Evolutionary conservation across 169 alveolate genomes (phyloP).

Genomic region (Besnoitia besnoiti): DNA sequence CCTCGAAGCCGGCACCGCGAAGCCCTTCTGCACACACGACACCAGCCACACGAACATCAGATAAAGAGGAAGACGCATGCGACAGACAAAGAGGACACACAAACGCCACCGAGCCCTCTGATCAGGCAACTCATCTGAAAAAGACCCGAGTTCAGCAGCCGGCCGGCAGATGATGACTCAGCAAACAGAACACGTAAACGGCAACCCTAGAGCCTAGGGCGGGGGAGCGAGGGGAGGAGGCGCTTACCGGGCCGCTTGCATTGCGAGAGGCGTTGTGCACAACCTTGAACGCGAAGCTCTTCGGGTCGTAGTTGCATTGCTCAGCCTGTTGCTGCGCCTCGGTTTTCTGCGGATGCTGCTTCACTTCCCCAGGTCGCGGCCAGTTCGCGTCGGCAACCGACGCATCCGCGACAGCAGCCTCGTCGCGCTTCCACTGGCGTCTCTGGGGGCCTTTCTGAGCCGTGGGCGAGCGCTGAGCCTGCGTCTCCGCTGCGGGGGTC

Average conservation of each 20-base stretch:
- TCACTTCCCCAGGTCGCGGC: constrained; percentile 59
- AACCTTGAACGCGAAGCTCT: constrained; percentile 62
- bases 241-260: background rate
- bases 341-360: constrained; percentile 39
- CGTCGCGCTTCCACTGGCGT: constrained; percentile 23
- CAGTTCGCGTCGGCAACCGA: constrained; percentile 30
- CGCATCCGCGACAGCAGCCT: background rate
- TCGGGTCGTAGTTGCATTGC: constrained; percentile 60
- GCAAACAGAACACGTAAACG: too few species aligned
- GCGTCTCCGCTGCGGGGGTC: background rate
- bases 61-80: too few species aligned
- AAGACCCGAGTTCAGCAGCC: too few species aligned
- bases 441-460: background rate
- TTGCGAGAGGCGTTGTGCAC: constrained; percentile 43
- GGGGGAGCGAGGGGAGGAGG: background rate
- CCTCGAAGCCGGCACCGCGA: constrained; percentile 44
- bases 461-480: background rate
- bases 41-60: too few species aligned
- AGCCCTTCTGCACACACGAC: constrained; percentile 46
- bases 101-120: too few species aligned
- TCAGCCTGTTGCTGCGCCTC: constrained; percentile 24
- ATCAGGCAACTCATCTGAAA: too few species aligned
- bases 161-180: too few species aligned
- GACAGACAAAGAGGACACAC: too few species aligned
- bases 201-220: too few species aligned